Base-by-base conservation (phyloP, 148 eudicot species). In the Vaccinium myrtillus region DNA sequence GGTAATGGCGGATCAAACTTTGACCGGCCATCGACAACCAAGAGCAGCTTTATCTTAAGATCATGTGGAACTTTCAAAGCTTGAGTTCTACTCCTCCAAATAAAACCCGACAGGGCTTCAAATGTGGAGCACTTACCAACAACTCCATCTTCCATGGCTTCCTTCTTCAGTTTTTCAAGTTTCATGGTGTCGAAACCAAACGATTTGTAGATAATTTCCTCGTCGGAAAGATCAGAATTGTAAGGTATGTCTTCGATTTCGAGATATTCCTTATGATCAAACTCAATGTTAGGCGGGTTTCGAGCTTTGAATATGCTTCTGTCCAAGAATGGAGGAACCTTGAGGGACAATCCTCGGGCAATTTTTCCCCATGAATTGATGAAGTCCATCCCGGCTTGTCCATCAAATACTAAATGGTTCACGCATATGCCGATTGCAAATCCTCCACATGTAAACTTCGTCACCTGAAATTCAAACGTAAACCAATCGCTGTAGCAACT, bases 381-480 rank as follows among this genome's bases (percentile, higher is more conserved):
- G 25, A 89, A 89, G 43, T 87, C 87, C 91, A 87, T 87, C 1
- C 89, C 87, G 1, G 82, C 83, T 46, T 80, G 81, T 39, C 91
- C 89, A 81, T 89, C 91, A 50, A 82, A 82, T 82, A 87, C 84
- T 39, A 87, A 87, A 30, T 89, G 91, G 86, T 89, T 89, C 91
- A 87, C 79, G 80, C 91, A 85, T 36, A 89, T 25, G 39, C 91
- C 91, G 18, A 89, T 77, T 15, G 83, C 87, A 87, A 87, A 89
- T n/a, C 91, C 91, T 69, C 91, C 91, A 83, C 86, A 82, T 65
- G 87, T 87, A 87, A 89, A 89, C 82, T 87, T 89, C 39, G 91
- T 89, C 63, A 89, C 89, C 91, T 89, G 81, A 12, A 43, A 73
- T n/a, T n/a, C 16, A 19, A n/a, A 11, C 12, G 9, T 63, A 6